Base-by-base conservation (phyloP, 2,329 filamentous ascomycete genomes). In the Knufia petricola region DNA sequence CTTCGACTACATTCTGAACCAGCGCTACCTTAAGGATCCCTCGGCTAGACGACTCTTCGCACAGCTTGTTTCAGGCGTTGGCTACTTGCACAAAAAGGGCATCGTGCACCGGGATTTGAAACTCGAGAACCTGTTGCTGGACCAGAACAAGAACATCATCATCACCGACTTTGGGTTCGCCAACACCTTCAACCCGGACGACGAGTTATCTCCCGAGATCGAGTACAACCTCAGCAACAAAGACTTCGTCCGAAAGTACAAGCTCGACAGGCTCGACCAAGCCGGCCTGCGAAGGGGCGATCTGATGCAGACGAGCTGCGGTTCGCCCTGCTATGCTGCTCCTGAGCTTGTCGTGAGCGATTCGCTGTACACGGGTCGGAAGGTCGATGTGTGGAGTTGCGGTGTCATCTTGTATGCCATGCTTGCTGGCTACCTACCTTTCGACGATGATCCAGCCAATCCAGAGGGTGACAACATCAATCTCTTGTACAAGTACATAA, bases 401-500 rank as follows among this genome's bases (percentile, higher is more conserved):
- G 92, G 92, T 69, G 92, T 98, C 32, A 98, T 98, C 62, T 67
- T 98, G 89, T 98, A 98, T 66, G 92, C 92, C 50, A 98, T 98
- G 92, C 76, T 98, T 60, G 92, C 92, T 32, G 92, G 92, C 37
- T 98, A 98, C 66, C 75, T 98, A 10, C 92, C 92, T 2, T 98
- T 98, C 62, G 92, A 98, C 60, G 92, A 98, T 64, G 92, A 98
- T 61, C 92, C 92, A 55, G 92, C 89, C 39, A 98, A 98, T 63
- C 92, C 92, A 2, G 92, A 98, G 68, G 92, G 92, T 57, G 92
- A 98, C 66, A 98, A 98, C 64, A 98, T 98, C 71, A 98, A 98
- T 65, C 77, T 98, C 9, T 75, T 98, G 23, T 98, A 98, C 77
- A 96, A 96, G 71, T 98, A 98, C 69, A 98, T 98, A 59, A 90